phyloP scores from a whole-genome alignment of 2,329 filamentous ascomycete genomes.

The Exophiala sp. region DNA sequence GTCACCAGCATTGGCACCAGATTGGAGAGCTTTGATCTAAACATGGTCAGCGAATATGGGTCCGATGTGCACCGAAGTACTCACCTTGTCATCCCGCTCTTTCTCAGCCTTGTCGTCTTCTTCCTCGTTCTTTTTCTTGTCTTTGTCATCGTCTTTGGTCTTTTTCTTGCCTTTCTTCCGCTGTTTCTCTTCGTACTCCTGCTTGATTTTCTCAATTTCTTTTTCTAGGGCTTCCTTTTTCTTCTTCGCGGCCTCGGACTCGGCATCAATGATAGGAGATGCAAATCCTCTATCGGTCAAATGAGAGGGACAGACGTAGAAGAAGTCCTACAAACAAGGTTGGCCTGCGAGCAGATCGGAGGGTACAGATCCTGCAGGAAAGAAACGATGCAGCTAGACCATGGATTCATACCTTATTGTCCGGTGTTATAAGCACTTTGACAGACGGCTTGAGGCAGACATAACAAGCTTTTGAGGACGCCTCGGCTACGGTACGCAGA shows the following conservation, averaged over 20 bases:
- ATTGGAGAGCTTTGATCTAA: conserved; percentile 48
- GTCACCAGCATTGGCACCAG: conserved; percentile 37
- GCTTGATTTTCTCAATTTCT: conserved; percentile 47
- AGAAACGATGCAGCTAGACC: conserved; percentile 7
- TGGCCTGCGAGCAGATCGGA: conserved; percentile 1
- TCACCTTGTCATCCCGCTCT: conserved; percentile 55
- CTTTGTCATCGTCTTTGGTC: conserved; percentile 46
- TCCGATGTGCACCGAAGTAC: conserved; percentile 1
- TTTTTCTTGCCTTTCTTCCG: conserved; percentile 63
- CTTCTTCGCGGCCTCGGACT: conserved; percentile 40
- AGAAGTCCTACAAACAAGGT: conserved; percentile 65
- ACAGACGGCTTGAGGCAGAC: conserved; percentile 87
- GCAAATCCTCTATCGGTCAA: conserved; percentile 81
- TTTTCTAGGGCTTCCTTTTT: conserved; percentile 43
- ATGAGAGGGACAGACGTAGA: conserved; percentile 83
- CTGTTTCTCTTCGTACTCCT: conserved; percentile 71
- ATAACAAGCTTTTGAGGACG: conserved; percentile 78
- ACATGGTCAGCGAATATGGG: background rate
- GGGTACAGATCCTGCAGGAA: background rate
- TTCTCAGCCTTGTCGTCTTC: conserved; percentile 45
- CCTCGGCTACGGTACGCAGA: conserved; percentile 80
- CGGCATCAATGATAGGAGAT: conserved; percentile 49
- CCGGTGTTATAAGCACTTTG: conserved; percentile 82
- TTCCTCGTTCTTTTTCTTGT: conserved; percentile 48
- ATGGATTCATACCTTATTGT: conserved; percentile 67